Percentiles rank a stretch among this genome's conserved stretches.
phyloP scores from a whole-genome alignment of 176 grass and related monocot genomes.

The Saccharum spontaneum region DNA sequence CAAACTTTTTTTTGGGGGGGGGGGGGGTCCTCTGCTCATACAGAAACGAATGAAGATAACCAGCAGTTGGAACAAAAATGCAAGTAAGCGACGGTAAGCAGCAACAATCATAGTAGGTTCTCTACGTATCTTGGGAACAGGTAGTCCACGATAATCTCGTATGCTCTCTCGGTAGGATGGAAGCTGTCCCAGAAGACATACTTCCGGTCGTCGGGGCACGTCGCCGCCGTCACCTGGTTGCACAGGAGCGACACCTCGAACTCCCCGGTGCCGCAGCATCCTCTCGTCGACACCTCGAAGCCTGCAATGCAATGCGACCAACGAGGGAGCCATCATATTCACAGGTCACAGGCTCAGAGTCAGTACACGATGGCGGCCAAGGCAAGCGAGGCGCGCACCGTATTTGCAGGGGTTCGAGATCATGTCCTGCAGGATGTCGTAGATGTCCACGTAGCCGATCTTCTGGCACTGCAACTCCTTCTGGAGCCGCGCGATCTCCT shows the following conservation, averaged over 20 bases:
- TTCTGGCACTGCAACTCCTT: constrained; percentile 11
- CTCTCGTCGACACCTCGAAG: constrained; percentile 38
- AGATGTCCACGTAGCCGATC: constrained; percentile 49
- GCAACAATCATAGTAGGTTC: constrained; percentile 23
- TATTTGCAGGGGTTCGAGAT: constrained; percentile 38
- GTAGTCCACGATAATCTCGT: constrained; percentile 37
- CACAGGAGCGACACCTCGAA: constrained; percentile 42
- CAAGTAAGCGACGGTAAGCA: not conserved
- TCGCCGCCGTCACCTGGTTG: constrained; percentile 43
- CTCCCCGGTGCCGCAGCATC: constrained; percentile 40
- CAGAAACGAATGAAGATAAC: not conserved
- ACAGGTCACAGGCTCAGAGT: not conserved
- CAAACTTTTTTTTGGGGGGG: too few relatives aligned
- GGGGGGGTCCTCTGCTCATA: not conserved
- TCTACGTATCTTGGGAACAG: constrained; percentile 43
- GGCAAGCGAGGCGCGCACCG: not conserved
- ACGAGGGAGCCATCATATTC: not conserved
- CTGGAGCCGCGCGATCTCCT: not conserved
- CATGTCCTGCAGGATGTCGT: constrained; percentile 45
- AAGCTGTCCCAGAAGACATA: constrained; percentile 56
- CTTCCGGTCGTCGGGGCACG: constrained; percentile 39
- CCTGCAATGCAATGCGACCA: constrained; percentile 7
- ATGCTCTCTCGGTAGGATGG: constrained; percentile 37
- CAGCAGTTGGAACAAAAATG: not conserved
- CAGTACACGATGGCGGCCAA: too few relatives aligned